These are phyloP conservation scores for Andalucia godoyi DNA, from an alignment of 78 protist species.

Conservation along the genomic window DNA sequence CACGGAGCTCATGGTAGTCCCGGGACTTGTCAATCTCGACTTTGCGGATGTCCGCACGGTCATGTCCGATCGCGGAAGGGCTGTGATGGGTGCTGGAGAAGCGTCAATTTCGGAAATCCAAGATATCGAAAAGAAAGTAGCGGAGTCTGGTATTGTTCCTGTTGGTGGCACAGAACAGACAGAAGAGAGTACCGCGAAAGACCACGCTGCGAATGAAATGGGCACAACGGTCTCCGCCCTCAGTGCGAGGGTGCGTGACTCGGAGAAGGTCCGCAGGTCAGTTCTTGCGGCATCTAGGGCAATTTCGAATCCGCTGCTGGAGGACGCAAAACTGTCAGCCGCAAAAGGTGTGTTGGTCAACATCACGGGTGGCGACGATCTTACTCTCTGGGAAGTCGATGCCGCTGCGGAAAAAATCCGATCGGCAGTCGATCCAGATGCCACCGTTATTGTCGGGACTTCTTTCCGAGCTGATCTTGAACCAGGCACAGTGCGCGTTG, in stretches of 20 bases:
- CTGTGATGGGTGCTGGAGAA: conserved; percentile 50
- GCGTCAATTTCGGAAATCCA: not conserved
- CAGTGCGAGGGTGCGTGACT: too few species aligned
- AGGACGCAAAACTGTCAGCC: conserved; percentile 27
- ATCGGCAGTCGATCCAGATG: not conserved
- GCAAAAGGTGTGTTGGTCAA: conserved; percentile 44
- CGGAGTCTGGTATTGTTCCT: not conserved
- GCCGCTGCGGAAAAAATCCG: not conserved
- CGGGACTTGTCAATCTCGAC: conserved; percentile 74
- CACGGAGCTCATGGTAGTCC: conserved; percentile 56
- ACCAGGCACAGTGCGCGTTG: too few species aligned
- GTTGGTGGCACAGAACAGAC: not conserved
- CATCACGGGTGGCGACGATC: conserved; percentile 23
- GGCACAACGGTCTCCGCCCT: too few species aligned
- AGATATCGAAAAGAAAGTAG: not conserved
- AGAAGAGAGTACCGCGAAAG: not conserved
- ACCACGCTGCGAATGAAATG: not conserved
- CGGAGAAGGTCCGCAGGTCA: conserved; percentile 33
- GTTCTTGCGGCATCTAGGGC: conserved; percentile 17
- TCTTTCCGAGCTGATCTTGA: not conserved
- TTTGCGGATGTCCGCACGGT: conserved; percentile 68
- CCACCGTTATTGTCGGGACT: conserved; percentile 55
- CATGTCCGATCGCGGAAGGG: conserved; percentile 53
- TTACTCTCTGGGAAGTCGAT: not conserved
- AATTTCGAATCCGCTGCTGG: conserved; percentile 46